Conservation (phyloP, 148 eudicot genomes). For the Simmondsia chinensis region DNA sequence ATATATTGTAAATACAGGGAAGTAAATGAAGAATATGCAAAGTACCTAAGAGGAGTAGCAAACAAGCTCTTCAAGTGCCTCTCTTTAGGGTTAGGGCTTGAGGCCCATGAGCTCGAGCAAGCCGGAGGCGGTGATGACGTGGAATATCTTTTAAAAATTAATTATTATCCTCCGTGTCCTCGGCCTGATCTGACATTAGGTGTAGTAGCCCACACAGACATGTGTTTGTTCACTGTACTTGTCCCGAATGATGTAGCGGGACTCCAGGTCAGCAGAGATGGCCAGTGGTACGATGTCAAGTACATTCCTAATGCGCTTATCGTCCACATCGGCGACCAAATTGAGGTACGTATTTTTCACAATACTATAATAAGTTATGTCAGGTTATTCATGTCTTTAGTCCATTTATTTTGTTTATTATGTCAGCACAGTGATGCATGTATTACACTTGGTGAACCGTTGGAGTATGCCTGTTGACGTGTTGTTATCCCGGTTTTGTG, state of each 20-base stretch:
- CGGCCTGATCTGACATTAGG: slow-evolving; percentile 74
- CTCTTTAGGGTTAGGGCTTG: slow-evolving; percentile 52
- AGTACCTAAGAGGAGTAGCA: slow-evolving; percentile 26
- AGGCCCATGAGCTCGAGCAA: slow-evolving; percentile 22
- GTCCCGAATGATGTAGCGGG: slow-evolving; percentile 72
- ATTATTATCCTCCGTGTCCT: slow-evolving; percentile 81
- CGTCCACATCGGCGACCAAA: slow-evolving; percentile 78
- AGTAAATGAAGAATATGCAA: slow-evolving; percentile 50
- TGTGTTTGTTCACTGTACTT: slow-evolving; percentile 50
- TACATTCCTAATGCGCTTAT: slow-evolving; percentile 78
- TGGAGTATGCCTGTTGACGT: no score
- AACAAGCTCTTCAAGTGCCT: slow-evolving; percentile 40
- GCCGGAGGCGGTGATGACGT: slow-evolving; percentile 54
- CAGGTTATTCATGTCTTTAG: no score
- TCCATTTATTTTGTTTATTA: no score
- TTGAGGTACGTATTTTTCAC: slow-evolving; percentile 40
- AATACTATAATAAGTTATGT: no score
- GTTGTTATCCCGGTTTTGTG: no score
- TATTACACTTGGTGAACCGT: no score
- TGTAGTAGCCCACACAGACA: slow-evolving; percentile 58
- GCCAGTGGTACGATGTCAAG: slow-evolving; percentile 60
- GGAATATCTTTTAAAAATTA: slow-evolving; percentile 49
- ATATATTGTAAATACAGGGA: slow-evolving; percentile 42
- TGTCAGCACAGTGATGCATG: no score
- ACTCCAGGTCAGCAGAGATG: slow-evolving; percentile 60